A percentile compares a stretch with the other conserved stretches of the same genome.
These are phyloP conservation scores for Grammothele lineata DNA, from an alignment of 768 basidiomycete species.

Conservation along the genomic window DNA sequence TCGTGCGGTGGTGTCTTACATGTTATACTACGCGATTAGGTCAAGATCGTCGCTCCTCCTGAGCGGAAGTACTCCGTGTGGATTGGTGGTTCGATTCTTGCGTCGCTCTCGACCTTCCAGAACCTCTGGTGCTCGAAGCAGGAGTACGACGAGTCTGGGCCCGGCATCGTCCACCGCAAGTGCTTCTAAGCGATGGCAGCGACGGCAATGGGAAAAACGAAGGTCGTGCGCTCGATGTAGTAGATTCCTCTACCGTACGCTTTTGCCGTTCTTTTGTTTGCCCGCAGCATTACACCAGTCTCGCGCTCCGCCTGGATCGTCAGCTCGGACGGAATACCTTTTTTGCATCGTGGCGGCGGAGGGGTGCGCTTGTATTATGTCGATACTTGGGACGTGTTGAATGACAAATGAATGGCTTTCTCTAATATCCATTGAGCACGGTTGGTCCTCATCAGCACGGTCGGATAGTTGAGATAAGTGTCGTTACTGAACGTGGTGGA, in stretches of 20 bases:
- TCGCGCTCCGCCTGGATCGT: slow-evolving; percentile 1
- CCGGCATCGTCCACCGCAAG: slow-evolving; percentile 48
- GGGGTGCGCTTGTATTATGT: slow-evolving; percentile 14
- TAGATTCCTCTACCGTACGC: slow-evolving; percentile 26
- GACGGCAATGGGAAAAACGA: slow-evolving; percentile 17
- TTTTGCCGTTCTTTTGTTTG: slow-evolving; percentile 19
- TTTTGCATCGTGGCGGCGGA: slow-evolving; percentile 11
- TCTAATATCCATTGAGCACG: background rate
- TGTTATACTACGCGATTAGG: slow-evolving; percentile 19
- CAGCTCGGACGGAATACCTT: background rate
- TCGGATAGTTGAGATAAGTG: too few relatives aligned
- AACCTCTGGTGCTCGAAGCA: slow-evolving; percentile 61
- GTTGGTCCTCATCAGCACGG: too few relatives aligned
- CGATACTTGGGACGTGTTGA: slow-evolving; percentile 32
- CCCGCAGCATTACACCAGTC: slow-evolving; percentile 22
- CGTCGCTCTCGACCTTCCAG: slow-evolving; percentile 63
- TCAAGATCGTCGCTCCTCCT: slow-evolving; percentile 64
- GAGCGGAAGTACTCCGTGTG: slow-evolving; percentile 71
- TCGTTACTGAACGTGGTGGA: too few relatives aligned
- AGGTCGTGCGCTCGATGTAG: slow-evolving; percentile 23
- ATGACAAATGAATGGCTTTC: slow-evolving; percentile 76
- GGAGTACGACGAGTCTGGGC: slow-evolving; percentile 57
- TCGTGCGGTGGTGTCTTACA: slow-evolving; percentile 3
- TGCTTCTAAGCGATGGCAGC: slow-evolving; percentile 37
- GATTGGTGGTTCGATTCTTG: slow-evolving; percentile 47